These are phyloP conservation scores for Catharanthus roseus DNA, from an alignment of 257 asterid genomes.

Conservation along the genomic window DNA sequence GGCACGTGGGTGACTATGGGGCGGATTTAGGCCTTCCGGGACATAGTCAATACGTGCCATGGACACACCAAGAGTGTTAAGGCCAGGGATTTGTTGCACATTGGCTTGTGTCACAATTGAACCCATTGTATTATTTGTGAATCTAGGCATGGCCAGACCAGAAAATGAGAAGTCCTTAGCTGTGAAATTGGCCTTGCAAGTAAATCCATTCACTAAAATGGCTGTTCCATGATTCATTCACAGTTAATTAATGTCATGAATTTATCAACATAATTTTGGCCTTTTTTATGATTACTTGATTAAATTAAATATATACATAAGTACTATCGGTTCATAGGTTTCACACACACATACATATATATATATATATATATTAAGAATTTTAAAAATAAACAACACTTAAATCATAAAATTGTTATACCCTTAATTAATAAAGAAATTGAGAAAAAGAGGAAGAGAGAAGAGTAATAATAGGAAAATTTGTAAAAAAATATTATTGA, in stretches of 20 bases:
- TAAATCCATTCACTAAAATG: conserved; percentile 44
- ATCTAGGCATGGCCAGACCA: conserved; percentile 39
- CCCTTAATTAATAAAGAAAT: no score
- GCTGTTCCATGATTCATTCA: conserved; percentile 21
- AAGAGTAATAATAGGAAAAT: no score
- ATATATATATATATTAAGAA: no score
- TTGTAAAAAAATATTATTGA: no score
- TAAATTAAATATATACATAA: no score
- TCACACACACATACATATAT: no score
- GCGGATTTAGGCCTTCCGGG: conserved; percentile 17
- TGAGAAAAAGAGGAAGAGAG: no score
- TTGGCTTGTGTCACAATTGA: conserved; percentile 54
- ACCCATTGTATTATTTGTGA: conserved; percentile 43
- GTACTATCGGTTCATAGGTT: no score
- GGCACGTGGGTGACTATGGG: no score
- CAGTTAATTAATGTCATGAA: neutral
- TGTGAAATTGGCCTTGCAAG: conserved; percentile 45
- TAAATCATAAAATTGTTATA: no score
- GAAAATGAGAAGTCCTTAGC: conserved; percentile 56
- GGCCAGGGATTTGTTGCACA: conserved; percentile 57
- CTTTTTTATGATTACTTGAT: no score
- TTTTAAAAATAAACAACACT: no score
- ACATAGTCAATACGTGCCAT: conserved; percentile 48
- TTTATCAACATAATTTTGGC: neutral
- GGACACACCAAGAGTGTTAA: conserved; percentile 72